These are phyloP conservation scores for Rhizopogon salebrosus DNA, from an alignment of 768 basidiomycete species.

Conservation along the genomic window DNA sequence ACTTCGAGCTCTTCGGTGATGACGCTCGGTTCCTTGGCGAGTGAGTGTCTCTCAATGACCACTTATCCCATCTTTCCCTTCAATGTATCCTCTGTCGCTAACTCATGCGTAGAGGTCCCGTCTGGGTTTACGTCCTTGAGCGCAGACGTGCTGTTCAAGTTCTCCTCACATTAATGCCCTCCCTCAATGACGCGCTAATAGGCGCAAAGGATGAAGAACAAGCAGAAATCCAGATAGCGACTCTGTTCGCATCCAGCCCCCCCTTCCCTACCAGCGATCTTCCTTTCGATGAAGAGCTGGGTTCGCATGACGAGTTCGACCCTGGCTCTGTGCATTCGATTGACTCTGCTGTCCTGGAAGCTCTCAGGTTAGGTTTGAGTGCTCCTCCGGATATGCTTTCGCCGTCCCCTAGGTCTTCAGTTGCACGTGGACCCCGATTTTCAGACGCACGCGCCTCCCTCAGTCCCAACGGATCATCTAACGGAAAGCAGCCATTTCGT, in stretches of 20 bases:
- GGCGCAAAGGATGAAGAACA: slow-evolving; percentile 59
- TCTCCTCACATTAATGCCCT: slow-evolving; percentile 71
- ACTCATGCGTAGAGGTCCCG: slow-evolving; percentile 56
- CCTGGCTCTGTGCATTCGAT: slow-evolving; percentile 35
- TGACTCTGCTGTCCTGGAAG: slow-evolving; percentile 44
- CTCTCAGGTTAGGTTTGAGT: slow-evolving; percentile 35
- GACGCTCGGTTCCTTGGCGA: slow-evolving; percentile 71
- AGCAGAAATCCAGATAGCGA: slow-evolving; percentile 76
- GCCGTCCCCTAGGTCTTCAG: slow-evolving; percentile 24
- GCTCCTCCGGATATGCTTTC: slow-evolving; percentile 38
- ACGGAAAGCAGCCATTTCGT: slow-evolving; percentile 51
- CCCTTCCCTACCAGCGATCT: slow-evolving; percentile 70
- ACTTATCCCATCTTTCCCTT: neutral
- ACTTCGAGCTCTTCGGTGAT: slow-evolving; percentile 76
- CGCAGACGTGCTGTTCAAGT: slow-evolving; percentile 78
- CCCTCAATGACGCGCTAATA: slow-evolving; percentile 52
- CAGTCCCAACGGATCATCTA: slow-evolving; percentile 29
- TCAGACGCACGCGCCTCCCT: slow-evolving; percentile 23
- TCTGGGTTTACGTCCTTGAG: slow-evolving; percentile 91
- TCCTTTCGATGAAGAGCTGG: slow-evolving; percentile 32
- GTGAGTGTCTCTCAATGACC: slow-evolving; percentile 42
- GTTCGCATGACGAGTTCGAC: slow-evolving; percentile 30
- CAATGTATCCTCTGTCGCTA: slow-evolving; percentile 1
- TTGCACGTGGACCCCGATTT: slow-evolving; percentile 16
- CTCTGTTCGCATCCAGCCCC: slow-evolving; percentile 79